Evolutionary conservation across 2,329 filamentous ascomycete species (phyloP).

Genomic region (Teratosphaeriaceae sp.): DNA sequence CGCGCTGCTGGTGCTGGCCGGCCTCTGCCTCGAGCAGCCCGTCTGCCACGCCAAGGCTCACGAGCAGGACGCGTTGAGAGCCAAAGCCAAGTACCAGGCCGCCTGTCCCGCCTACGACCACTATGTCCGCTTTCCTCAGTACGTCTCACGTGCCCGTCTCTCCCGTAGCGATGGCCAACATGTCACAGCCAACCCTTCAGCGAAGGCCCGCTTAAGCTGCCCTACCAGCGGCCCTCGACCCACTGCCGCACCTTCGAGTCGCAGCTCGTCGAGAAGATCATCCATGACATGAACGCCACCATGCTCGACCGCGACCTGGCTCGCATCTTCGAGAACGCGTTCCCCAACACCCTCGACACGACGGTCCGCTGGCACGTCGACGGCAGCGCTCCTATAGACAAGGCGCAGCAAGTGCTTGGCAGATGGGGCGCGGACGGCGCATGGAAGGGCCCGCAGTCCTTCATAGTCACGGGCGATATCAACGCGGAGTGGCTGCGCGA

Average conservation of each 20-base stretch:
- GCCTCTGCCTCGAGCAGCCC: slow-evolving; percentile 21
- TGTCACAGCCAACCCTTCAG: slow-evolving; percentile 64
- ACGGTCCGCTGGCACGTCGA: slow-evolving; percentile 82
- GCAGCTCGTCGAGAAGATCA: slow-evolving; percentile 78
- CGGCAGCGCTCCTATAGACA: slow-evolving; percentile 41
- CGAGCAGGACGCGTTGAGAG: slow-evolving; percentile 20
- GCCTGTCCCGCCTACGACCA: slow-evolving; percentile 35
- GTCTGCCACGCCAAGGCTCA: slow-evolving; percentile 12
- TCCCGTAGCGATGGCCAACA: slow-evolving; percentile 4
- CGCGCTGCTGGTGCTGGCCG: slow-evolving; percentile 24
- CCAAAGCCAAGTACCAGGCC: slow-evolving; percentile 28
- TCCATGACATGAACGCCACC: slow-evolving; percentile 69
- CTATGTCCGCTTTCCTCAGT: slow-evolving; percentile 33
- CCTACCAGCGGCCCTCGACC: slow-evolving; percentile 75
- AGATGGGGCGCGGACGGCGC: slow-evolving; percentile 44
- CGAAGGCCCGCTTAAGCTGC: slow-evolving; percentile 68
- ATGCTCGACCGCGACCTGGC: slow-evolving; percentile 85
- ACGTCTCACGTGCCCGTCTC: slow-evolving; percentile 12
- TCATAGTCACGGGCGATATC: slow-evolving; percentile 90
- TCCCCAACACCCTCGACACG: slow-evolving; percentile 85
- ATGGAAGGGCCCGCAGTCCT: slow-evolving; percentile 83
- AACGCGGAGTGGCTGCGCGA: slow-evolving; percentile 89
- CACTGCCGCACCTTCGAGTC: slow-evolving; percentile 88
- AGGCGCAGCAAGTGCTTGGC: slow-evolving; percentile 25
- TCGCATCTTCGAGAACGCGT: slow-evolving; percentile 89